Conservation (phyloP, 208 protist genomes). For the Trypanosoma grayi region DNA sequence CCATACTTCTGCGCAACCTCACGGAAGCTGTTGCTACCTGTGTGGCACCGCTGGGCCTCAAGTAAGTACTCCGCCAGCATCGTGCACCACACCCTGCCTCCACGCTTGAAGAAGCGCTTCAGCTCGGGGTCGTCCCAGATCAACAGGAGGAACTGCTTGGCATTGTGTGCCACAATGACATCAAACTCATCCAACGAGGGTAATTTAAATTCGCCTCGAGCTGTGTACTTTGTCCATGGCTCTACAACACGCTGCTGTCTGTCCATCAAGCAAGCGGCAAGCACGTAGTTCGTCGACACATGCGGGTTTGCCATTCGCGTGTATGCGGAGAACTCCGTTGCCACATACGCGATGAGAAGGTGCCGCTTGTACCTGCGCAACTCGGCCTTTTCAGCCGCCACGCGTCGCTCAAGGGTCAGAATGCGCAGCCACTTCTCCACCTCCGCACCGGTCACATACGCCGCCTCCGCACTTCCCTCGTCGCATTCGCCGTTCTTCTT, state of each 20-base stretch:
- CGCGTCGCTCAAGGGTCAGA: conserved; percentile 40
- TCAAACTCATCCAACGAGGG: conserved; percentile 65
- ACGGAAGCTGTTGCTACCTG: conserved; percentile 48
- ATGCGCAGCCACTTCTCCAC: conserved; percentile 58
- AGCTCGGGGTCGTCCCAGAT: conserved; percentile 60
- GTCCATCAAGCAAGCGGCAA: conserved; percentile 61
- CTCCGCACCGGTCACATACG: conserved; percentile 4
- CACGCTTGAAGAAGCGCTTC: conserved; percentile 61
- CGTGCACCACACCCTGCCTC: conserved; percentile 85
- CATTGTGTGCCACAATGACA: conserved; percentile 75
- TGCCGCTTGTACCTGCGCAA: conserved; percentile 48
- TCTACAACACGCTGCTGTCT: conserved; percentile 40
- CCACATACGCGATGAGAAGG: conserved; percentile 61
- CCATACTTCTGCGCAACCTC: conserved; percentile 64
- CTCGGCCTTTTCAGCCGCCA: conserved; percentile 45
- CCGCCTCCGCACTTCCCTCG: no score
- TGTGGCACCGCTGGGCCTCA: conserved; percentile 61
- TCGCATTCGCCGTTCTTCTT: no score
- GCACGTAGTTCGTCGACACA: conserved; percentile 50
- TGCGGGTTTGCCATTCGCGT: conserved; percentile 61
- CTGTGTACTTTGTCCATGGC: conserved; percentile 61
- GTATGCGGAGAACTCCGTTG: conserved; percentile 62
- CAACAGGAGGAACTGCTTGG: conserved; percentile 66
- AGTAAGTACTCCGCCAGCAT: conserved; percentile 84
- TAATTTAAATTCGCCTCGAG: conserved; percentile 53